These are phyloP conservation scores for Capsicum chinense DNA, from an alignment of 257 asterid species.

Conservation along the genomic window DNA sequence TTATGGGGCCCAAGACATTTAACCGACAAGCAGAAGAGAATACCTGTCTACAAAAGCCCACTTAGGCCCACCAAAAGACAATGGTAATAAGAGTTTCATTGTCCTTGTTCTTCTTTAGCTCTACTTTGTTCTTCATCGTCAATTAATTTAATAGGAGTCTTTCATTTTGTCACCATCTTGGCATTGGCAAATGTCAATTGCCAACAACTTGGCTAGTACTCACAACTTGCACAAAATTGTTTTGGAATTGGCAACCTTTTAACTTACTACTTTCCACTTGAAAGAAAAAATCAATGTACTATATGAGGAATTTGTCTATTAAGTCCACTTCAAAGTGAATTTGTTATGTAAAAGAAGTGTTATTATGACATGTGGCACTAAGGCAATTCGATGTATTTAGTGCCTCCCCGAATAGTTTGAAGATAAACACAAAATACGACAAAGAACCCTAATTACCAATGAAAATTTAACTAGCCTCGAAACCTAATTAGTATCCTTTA, in stretches of 20 bases:
- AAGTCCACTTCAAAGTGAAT: not conserved
- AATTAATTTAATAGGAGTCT: not conserved
- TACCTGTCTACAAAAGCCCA: slow-evolving; percentile 40
- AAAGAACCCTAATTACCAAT: not conserved
- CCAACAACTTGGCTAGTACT: not conserved
- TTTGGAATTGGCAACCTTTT: slow-evolving; percentile 24
- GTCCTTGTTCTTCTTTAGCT: not conserved
- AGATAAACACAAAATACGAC: not conserved
- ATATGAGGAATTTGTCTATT: not conserved
- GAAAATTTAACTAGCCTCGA: not conserved
- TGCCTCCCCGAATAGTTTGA: not conserved
- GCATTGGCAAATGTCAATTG: slow-evolving; percentile 26
- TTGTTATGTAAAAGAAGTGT: not conserved
- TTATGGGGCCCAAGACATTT: slow-evolving; percentile 53
- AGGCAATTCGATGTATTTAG: not conserved
- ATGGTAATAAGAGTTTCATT: not conserved
- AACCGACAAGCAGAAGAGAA: slow-evolving; percentile 48
- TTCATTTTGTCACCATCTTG: slow-evolving; percentile 2
- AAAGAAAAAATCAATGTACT: not conserved
- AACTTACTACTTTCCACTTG: not conserved
- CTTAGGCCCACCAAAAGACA: slow-evolving; percentile 32
- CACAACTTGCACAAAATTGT: slow-evolving; percentile 9
- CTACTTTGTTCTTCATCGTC: not conserved
- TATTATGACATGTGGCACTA: not conserved
- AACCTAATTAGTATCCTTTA: not conserved